A percentile compares a stretch with the other conserved stretches of the same genome.
phyloP scores from a whole-genome alignment of 768 basidiomycete genomes.

The Kwoniella bestiolae region DNA sequence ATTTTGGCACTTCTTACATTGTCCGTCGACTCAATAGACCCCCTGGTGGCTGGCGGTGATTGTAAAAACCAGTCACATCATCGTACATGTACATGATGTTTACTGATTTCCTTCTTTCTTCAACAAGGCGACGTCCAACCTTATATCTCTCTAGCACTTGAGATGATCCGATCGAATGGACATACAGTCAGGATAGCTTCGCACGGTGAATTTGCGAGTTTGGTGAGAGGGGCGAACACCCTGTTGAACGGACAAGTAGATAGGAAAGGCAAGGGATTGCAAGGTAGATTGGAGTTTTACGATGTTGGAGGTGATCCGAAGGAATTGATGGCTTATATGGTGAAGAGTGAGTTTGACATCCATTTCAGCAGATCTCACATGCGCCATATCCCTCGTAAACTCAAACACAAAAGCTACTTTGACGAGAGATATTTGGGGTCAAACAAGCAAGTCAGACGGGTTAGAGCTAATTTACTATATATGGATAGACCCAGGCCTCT shows the following conservation, averaged over 20 bases:
- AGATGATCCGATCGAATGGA: conserved; percentile 60
- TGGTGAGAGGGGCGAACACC: conserved; percentile 60
- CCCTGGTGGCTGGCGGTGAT: background rate
- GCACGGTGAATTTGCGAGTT: conserved; percentile 63
- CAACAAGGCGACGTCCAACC: conserved; percentile 67
- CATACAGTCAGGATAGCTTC: conserved; percentile 67
- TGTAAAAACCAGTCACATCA: background rate
- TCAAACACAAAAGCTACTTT: background rate
- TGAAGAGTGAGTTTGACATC: conserved; percentile 64
- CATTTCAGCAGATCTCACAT: background rate
- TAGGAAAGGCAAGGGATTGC: conserved; percentile 42
- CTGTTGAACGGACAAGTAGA: conserved; percentile 18
- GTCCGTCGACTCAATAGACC: background rate
- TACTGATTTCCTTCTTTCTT: background rate
- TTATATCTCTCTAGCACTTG: conserved; percentile 64
- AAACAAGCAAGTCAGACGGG: background rate
- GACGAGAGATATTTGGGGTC: too few relatives aligned
- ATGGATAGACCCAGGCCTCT: conserved; percentile 64
- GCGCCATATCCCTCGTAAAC: background rate
- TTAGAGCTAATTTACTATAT: background rate
- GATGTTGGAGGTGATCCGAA: conserved; percentile 67
- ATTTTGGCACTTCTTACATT: background rate
- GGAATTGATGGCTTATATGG: conserved; percentile 71
- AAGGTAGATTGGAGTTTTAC: conserved; percentile 62
- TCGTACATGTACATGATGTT: too few relatives aligned